These are phyloP conservation scores for Microsporum audouinii DNA, from an alignment of 2,329 filamentous ascomycete species.

Conservation along the genomic window DNA sequence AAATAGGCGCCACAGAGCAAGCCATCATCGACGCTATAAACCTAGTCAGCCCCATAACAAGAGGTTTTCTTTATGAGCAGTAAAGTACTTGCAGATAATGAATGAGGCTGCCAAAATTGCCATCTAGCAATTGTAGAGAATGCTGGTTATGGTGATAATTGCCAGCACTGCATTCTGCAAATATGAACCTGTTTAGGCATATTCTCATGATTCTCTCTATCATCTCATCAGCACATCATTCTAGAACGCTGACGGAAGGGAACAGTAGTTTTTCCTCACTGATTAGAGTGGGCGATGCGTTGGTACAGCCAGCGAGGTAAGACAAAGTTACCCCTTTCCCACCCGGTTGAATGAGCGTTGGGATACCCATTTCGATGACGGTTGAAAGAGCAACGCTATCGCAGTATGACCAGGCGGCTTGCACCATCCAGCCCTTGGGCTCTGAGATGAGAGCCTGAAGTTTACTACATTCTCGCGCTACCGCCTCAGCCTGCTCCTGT, in stretches of 20 bases:
- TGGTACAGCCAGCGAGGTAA: background rate
- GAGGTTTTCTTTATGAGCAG: background rate
- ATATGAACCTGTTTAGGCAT: background rate
- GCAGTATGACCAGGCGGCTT: background rate
- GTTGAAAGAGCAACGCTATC: background rate
- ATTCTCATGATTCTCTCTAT: background rate
- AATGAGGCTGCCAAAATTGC: background rate
- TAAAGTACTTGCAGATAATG: background rate
- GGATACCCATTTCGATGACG: background rate
- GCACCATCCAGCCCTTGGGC: background rate
- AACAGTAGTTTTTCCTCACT: background rate
- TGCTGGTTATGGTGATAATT: background rate
- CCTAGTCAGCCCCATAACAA: background rate
- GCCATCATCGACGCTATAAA: background rate
- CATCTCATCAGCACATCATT: background rate
- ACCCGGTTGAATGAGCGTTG: background rate
- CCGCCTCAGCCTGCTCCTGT: background rate
- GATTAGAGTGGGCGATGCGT: background rate
- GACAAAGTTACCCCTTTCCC: background rate
- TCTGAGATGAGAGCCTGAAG: background rate
- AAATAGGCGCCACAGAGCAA: background rate
- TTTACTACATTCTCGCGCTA: background rate
- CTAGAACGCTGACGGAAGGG: background rate
- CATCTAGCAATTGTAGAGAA: background rate
- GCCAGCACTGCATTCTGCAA: background rate